A percentile compares a stretch with the other conserved stretches of the same genome.
These are phyloP conservation scores for Conoideocrella luteorostrata DNA, from an alignment of 2,329 filamentous ascomycete species.

Conservation along the genomic window DNA sequence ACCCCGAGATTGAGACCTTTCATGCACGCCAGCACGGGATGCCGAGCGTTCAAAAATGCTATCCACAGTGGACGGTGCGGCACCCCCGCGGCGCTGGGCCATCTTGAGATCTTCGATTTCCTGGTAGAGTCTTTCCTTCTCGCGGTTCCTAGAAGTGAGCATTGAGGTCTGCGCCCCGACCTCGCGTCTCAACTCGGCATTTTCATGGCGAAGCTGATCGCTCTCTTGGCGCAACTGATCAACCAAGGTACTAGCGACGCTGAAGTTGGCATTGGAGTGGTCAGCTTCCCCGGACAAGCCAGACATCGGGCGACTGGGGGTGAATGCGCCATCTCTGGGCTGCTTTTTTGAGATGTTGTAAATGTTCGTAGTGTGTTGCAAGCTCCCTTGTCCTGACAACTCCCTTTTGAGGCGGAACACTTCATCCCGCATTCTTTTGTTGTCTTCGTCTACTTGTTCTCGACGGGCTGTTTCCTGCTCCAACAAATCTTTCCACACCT, in stretches of 20 bases:
- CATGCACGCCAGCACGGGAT: conserved; percentile 65
- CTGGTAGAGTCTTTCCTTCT: conserved; percentile 90
- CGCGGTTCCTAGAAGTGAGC: conserved; percentile 90
- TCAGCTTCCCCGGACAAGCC: conserved; percentile 45
- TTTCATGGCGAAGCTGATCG: conserved; percentile 81
- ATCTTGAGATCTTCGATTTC: conserved; percentile 97
- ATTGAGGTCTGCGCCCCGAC: conserved; percentile 95
- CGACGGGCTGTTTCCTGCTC: conserved; percentile 85
- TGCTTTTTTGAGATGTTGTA: conserved; percentile 57
- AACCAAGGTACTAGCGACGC: conserved; percentile 59
- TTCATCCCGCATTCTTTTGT: conserved; percentile 76
- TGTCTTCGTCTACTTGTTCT: conserved; percentile 87
- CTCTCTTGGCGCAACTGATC: conserved; percentile 67
- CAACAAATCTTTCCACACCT: conserved; percentile 92
- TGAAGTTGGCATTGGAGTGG: conserved; percentile 45
- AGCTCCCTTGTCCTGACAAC: conserved; percentile 26
- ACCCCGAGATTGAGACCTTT: conserved; percentile 66
- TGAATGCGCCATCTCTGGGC: conserved; percentile 34
- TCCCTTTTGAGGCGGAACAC: conserved; percentile 66
- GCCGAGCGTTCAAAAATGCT: conserved; percentile 93
- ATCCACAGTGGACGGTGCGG: conserved; percentile 63
- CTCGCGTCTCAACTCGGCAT: conserved; percentile 84
- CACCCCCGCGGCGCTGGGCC: conserved; percentile 64
- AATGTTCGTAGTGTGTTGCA: conserved; percentile 59
- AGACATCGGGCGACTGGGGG: conserved; percentile 44